Evolutionary conservation across 805 yeast genomes (phyloP).

Genomic region (Wickerhamomyces xylosicus): DNA sequence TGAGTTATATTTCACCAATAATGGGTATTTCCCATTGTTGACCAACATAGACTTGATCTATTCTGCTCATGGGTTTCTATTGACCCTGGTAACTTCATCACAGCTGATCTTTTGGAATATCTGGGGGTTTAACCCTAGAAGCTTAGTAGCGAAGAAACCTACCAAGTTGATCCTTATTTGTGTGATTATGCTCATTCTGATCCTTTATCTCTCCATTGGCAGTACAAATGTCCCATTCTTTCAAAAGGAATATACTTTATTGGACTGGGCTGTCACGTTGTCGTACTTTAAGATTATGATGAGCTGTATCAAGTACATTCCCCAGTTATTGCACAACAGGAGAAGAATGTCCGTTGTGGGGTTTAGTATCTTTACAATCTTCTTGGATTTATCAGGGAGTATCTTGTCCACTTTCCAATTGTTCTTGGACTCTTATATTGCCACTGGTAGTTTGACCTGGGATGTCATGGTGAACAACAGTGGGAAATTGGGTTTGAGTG

Average conservation of each 20-base stretch:
- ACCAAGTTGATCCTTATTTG: slow-evolving; percentile 14
- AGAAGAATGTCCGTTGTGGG: slow-evolving; percentile 75
- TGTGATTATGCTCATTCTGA: not conserved
- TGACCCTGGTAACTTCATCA: slow-evolving; percentile 29
- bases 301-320: slow-evolving; percentile 48
- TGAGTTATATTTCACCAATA: slow-evolving; percentile 18
- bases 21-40: slow-evolving; percentile 30
- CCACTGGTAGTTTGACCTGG: slow-evolving; percentile 16
- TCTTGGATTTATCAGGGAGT: slow-evolving; percentile 28
- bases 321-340: slow-evolving; percentile 80
- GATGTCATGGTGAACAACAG: slow-evolving; percentile 23
- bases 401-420: slow-evolving; percentile 14
- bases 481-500: slow-evolving; percentile 29
- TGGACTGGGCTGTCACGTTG: slow-evolving; percentile 24
- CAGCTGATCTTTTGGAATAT: slow-evolving; percentile 24
- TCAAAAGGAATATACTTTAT: slow-evolving; percentile 9
- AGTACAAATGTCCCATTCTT: not conserved
- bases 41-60: slow-evolving; percentile 36
- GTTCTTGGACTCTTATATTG: slow-evolving; percentile 16
- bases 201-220: slow-evolving; percentile 9
- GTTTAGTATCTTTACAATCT: slow-evolving; percentile 54
- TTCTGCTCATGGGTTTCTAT: slow-evolving; percentile 33
- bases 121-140: slow-evolving; percentile 16
- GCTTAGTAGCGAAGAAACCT: slow-evolving; percentile 5
- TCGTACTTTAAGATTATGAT: slow-evolving; percentile 35